phyloP scores from a whole-genome alignment of 371 early-diverging fungal species.

The Mortierella sp. region DNA sequence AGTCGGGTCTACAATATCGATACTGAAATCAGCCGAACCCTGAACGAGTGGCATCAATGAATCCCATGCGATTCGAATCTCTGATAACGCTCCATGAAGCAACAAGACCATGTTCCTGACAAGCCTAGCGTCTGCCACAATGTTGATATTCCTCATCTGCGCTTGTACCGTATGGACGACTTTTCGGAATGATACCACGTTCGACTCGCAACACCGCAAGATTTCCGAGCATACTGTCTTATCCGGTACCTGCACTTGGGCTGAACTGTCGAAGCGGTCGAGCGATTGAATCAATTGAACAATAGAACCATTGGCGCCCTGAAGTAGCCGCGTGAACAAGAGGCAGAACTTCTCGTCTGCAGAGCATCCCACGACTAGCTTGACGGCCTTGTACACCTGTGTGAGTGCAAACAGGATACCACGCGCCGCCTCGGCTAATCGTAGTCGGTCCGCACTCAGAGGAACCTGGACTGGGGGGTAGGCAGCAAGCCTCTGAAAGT shows the following conservation, averaged over 20 bases:
- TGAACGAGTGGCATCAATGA: conserved; percentile 46
- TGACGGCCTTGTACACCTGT: conserved; percentile 50
- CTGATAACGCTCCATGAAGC: conserved; percentile 62
- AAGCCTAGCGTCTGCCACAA: conserved; percentile 55
- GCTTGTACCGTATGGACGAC: conserved; percentile 45
- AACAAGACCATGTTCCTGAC: conserved; percentile 58
- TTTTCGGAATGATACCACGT: conserved; percentile 35
- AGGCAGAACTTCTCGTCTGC: conserved; percentile 42
- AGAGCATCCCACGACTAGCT: conserved; percentile 42
- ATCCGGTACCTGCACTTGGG: conserved; percentile 43
- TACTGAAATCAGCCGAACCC: conserved; percentile 17
- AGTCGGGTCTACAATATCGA: conserved; percentile 22
- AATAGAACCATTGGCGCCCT: conserved; percentile 31
- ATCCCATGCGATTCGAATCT: conserved; percentile 64
- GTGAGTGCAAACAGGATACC: conserved; percentile 52
- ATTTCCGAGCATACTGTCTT: conserved; percentile 33
- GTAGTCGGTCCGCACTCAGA: conserved; percentile 29
- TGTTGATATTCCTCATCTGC: conserved; percentile 38
- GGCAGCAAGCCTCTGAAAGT: conserved; percentile 48
- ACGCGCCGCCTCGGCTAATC: conserved; percentile 45
- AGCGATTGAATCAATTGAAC: conserved; percentile 43
- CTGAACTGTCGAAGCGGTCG: conserved; percentile 44
- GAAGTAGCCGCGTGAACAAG: conserved; percentile 32
- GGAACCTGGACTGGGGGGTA: conserved; percentile 25
- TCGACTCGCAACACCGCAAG: conserved; percentile 43